Conservation (phyloP, 441 rosid species). For the Mallotus repandus region DNA sequence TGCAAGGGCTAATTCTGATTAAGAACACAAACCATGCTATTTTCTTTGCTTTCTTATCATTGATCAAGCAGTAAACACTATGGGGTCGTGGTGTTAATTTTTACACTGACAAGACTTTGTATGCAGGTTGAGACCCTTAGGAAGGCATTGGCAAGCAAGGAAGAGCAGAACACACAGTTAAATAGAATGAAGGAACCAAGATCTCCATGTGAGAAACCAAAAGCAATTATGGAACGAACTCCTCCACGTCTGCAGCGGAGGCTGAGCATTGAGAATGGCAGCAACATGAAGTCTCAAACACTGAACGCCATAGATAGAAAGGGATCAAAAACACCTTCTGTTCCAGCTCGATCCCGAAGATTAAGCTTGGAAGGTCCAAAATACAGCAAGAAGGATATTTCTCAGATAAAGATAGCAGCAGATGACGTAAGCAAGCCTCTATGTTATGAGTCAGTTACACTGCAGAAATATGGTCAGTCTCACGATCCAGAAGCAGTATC, state of each 20-base stretch:
- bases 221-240: slow-evolving; percentile 34
- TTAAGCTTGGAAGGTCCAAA: slow-evolving; percentile 69
- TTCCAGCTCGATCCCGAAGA: slow-evolving; percentile 46
- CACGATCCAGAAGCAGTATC: slow-evolving; percentile 38
- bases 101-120: neutral
- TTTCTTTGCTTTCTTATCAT: no score
- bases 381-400: slow-evolving; percentile 34
- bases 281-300: slow-evolving; percentile 42
- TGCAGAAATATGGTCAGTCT: slow-evolving; percentile 32
- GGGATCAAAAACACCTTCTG: slow-evolving; percentile 49
- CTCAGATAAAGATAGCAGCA: slow-evolving; percentile 26
- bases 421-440: slow-evolving; percentile 29
- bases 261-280: slow-evolving; percentile 63
- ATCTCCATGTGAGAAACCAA: slow-evolving; percentile 44
- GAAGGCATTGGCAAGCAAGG: slow-evolving; percentile 70
- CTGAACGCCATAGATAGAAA: slow-evolving; percentile 41
- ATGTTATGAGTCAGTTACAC: slow-evolving; percentile 23
- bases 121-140: slow-evolving; percentile 80
- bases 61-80: no score
- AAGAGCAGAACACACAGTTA: slow-evolving; percentile 33
- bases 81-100: neutral
- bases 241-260: slow-evolving; percentile 43
- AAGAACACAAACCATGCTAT: neutral
- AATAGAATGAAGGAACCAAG: slow-evolving; percentile 38
- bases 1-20: neutral